Percentiles rank a stretch among this genome's conserved stretches.
phyloP scores from a whole-genome alignment of 768 basidiomycete species.

The Boletus huronensis region DNA sequence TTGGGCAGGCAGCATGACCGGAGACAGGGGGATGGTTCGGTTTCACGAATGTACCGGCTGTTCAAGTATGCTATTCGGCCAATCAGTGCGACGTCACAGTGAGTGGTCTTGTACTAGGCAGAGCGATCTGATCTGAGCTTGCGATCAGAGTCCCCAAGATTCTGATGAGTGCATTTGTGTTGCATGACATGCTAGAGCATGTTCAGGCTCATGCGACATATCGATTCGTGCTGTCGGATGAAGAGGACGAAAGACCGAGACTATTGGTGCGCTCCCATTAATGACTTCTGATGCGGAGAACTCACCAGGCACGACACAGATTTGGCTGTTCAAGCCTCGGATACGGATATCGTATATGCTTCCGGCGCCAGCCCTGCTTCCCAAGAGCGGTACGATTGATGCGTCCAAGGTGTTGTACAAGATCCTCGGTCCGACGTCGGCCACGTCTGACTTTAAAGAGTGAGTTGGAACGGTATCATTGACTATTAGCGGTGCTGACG shows the following conservation, averaged over 20 bases:
- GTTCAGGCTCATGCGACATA: slow-evolving; percentile 92
- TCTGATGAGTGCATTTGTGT: slow-evolving; percentile 84
- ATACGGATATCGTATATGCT: slow-evolving; percentile 75
- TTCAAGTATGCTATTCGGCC: slow-evolving; percentile 84
- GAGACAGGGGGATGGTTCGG: slow-evolving; percentile 27
- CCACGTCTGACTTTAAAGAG: slow-evolving; percentile 31
- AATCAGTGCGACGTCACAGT: slow-evolving; percentile 60
- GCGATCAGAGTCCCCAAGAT: slow-evolving; percentile 35
- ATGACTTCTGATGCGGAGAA: background rate
- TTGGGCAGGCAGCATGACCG: slow-evolving; percentile 68
- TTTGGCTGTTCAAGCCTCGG: slow-evolving; percentile 94
- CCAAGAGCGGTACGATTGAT: slow-evolving; percentile 57
- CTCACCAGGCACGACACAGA: slow-evolving; percentile 38
- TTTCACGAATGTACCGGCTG: slow-evolving; percentile 56
- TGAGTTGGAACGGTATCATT: slow-evolving; percentile 2
- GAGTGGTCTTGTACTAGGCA: slow-evolving; percentile 29
- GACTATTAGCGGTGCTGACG: background rate
- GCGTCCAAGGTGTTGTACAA: slow-evolving; percentile 87
- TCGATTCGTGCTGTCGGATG: slow-evolving; percentile 85
- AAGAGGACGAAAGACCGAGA: slow-evolving; percentile 76
- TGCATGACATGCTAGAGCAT: slow-evolving; percentile 88
- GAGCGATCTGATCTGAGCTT: background rate
- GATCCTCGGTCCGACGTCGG: slow-evolving; percentile 59
- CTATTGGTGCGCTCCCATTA: slow-evolving; percentile 57
- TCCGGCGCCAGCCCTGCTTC: slow-evolving; percentile 50